Evolutionary conservation across 2,329 filamentous ascomycete species (phyloP), one percentile per base, ranked within the genome.

Genomic region (Didymosphaeria variabile): DNA sequence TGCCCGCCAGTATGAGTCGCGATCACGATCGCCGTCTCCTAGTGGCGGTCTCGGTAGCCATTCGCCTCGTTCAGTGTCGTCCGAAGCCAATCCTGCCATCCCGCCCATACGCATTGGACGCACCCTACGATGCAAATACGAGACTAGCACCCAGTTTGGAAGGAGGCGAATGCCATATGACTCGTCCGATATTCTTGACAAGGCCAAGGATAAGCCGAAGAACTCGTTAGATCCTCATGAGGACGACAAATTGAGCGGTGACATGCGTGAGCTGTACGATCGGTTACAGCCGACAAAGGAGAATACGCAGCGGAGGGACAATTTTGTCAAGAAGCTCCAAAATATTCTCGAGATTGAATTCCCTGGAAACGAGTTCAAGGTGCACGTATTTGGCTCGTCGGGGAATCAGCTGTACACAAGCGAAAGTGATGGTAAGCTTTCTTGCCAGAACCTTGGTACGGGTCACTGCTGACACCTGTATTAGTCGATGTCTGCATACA

Each of bases 401-500:
- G 95, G 95, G 51, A 99, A 99, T 79, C 82, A 95, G 77, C 83
- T 99, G 59, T 97, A 93, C 79, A 97, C 94, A 36, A 94, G 93
- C 78, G 93, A 97, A 75, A 99, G 95, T 55, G 95, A 99, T 82
- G 92, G 93, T 97, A 83, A 71, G 89, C 72, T 38, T 40, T 26
- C 13, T 9, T 56, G 49, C 31, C 36, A 26, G 55, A 46, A 38
- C 83, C 17, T 15, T 55, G 44, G 50, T 55, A 52, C 50, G 31
- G 36, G 15, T 19, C 29, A n/a, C 23, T 26, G 61, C 75, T 79
- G 57, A 80, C 64, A 34, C 4, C 32, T 19, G 34, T 32, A 62
- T n/a, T 36, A 97, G 94, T 99, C 77, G 95, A 99, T 77, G 94
- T 99, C 58, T 99, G 95, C 82, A 97, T 99, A 74, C 96, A 93